Conservation (phyloP, 176 grass and related monocot genomes). For the Pharus latifolius region DNA sequence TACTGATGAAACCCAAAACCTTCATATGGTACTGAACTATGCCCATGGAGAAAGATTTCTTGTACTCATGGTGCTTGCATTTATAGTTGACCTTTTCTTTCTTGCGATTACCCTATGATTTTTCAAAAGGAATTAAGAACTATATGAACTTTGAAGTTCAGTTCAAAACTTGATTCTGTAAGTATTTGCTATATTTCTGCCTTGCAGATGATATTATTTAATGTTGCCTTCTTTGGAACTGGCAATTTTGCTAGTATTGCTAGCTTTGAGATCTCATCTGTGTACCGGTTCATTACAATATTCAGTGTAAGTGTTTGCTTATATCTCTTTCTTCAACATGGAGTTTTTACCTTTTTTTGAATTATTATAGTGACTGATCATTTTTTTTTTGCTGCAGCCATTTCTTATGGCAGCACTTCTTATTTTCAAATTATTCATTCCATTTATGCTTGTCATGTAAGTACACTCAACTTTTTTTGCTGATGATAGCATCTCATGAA, state of each 20-base stretch:
- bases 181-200: not conserved
- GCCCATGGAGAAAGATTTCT: not conserved
- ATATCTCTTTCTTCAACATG: constrained; percentile 10
- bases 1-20: not conserved
- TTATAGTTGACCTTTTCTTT: constrained; percentile 4
- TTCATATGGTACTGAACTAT: not conserved
- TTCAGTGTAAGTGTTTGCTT: constrained; percentile 68
- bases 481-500: not conserved
- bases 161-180: constrained; percentile 11
- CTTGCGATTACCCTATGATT: not conserved
- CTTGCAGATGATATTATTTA: constrained; percentile 83
- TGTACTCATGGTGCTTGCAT: not conserved
- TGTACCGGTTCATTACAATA: constrained; percentile 96
- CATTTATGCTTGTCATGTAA: constrained; percentile 98
- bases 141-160: not conserved
- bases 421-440: constrained; percentile 97
- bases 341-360: not conserved
- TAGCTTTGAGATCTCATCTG: constrained; percentile 97
- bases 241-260: constrained; percentile 99
- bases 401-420: constrained; percentile 97
- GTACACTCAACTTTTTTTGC: constrained; percentile 16
- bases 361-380: constrained; percentile 23
- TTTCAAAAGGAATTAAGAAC: not conserved
- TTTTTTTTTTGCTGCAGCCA: constrained; percentile 43
- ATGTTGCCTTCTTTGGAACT: constrained; percentile 95